phyloP scores from a whole-genome alignment of 2,329 filamentous ascomycete species.

The Zasmidium angulare region DNA sequence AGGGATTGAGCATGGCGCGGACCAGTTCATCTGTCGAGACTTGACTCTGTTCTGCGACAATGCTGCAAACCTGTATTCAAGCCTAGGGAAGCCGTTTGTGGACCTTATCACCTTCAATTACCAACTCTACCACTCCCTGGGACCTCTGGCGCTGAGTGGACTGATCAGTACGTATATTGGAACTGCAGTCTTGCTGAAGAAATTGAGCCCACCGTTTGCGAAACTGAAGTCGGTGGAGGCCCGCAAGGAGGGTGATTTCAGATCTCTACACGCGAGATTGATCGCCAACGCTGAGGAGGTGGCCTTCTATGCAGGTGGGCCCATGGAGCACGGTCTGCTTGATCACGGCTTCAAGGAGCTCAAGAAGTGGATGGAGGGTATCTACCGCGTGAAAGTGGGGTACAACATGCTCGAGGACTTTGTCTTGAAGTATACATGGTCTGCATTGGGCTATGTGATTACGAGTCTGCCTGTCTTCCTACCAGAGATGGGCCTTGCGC shows the following conservation, averaged over 20 bases:
- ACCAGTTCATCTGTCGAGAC: conserved; percentile 97
- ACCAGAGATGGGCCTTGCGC: conserved; percentile 82
- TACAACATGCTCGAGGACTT: conserved; percentile 99
- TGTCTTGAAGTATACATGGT: conserved; percentile 98
- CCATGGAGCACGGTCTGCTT: conserved; percentile 90
- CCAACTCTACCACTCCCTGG: conserved; percentile 87
- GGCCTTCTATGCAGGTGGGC: conserved; percentile 93
- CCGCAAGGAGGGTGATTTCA: conserved; percentile 91
- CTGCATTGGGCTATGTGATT: conserved; percentile 91
- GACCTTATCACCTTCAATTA: conserved; percentile 98
- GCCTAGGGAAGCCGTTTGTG: conserved; percentile 95
- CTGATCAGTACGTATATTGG: conserved; percentile 91
- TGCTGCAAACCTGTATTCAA: conserved; percentile 90
- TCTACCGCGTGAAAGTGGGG: conserved; percentile 94
- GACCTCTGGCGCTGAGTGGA: conserved; percentile 81
- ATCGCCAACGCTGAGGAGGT: conserved; percentile 98
- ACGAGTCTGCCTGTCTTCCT: conserved; percentile 92
- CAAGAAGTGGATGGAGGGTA: conserved; percentile 96
- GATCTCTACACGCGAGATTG: conserved; percentile 82
- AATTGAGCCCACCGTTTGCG: conserved; percentile 90
- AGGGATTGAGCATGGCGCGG: conserved; percentile 84
- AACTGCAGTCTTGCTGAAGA: conserved; percentile 84
- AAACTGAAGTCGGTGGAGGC: conserved; percentile 96
- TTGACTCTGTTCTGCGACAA: conserved; percentile 92
- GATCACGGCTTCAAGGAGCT: conserved; percentile 90